phyloP scores from a whole-genome alignment of 208 protist species.

The Acanthamoeba polyphaga region DNA sequence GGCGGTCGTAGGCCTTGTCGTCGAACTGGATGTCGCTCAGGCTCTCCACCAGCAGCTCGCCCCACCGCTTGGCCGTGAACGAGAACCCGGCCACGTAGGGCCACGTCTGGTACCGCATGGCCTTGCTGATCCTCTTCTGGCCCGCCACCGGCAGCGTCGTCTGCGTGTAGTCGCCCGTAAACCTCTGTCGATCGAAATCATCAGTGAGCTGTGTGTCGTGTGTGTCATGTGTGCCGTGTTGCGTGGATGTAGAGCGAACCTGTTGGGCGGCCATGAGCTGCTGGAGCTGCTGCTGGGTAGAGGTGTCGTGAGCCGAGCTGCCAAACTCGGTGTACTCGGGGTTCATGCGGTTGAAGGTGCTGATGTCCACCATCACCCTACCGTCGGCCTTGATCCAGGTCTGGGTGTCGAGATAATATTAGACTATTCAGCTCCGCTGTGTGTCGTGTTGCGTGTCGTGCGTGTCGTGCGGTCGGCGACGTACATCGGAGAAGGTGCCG shows the following conservation, averaged over 20 bases:
- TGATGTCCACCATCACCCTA: slow-evolving; percentile 73
- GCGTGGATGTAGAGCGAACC: not conserved
- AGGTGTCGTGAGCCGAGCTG: slow-evolving; percentile 53
- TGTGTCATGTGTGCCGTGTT: too few species aligned
- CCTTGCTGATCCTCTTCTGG: not conserved
- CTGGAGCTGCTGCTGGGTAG: slow-evolving; percentile 58
- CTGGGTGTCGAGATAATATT: not conserved
- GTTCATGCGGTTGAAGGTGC: slow-evolving; percentile 75
- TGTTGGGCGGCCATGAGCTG: slow-evolving; percentile 25
- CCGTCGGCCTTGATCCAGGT: slow-evolving; percentile 64
- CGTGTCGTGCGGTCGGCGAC: not conserved
- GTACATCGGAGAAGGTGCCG: not conserved
- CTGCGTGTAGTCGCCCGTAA: slow-evolving; percentile 47
- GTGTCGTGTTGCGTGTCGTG: not conserved
- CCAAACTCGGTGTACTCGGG: slow-evolving; percentile 74
- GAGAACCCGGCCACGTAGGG: slow-evolving; percentile 66
- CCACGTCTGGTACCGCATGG: slow-evolving; percentile 17
- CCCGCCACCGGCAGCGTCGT: not conserved
- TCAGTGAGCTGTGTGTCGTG: too few species aligned
- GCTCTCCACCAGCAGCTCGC: slow-evolving; percentile 67
- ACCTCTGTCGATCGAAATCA: not conserved
- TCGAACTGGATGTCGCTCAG: slow-evolving; percentile 66
- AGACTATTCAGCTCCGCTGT: too few species aligned
- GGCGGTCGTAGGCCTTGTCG: slow-evolving; percentile 55
- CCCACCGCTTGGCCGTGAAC: slow-evolving; percentile 66